These are phyloP conservation scores for Pythium guiyangense DNA, from an alignment of 352 stramenopile genomes.

Conservation along the genomic window DNA sequence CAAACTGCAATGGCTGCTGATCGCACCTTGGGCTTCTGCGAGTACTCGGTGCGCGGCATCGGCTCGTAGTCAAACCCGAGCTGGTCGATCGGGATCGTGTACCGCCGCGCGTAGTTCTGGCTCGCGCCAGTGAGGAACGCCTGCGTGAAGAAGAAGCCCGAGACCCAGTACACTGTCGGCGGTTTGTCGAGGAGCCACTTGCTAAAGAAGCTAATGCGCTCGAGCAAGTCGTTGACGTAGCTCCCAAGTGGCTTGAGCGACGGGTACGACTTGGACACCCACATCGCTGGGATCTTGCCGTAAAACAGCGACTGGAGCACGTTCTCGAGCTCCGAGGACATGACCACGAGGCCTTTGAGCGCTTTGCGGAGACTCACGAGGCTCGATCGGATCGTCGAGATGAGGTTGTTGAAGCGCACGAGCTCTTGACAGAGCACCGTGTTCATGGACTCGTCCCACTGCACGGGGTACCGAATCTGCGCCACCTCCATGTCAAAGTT, in stretches of 20 bases:
- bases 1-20: background rate
- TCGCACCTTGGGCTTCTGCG: conserved; percentile 56
- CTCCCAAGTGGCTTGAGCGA: conserved; percentile 90
- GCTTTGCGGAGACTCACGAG: conserved; percentile 87
- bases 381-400: conserved; percentile 81
- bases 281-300: conserved; percentile 89
- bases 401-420: conserved; percentile 91
- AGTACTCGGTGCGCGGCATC: conserved; percentile 74
- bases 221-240: conserved; percentile 90
- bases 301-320: conserved; percentile 90
- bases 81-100: conserved; percentile 90
- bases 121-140: conserved; percentile 93
- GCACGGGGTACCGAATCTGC: conserved; percentile 89
- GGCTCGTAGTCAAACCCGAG: conserved; percentile 78
- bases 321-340: conserved; percentile 92
- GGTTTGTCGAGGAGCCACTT: conserved; percentile 88
- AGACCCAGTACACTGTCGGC: conserved; percentile 92
- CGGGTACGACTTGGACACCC: conserved; percentile 89
- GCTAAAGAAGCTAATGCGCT: conserved; percentile 88
- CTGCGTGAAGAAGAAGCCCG: conserved; percentile 95
- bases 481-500: conserved; percentile 93
- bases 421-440: conserved; percentile 93
- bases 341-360: conserved; percentile 92
- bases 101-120: conserved; percentile 93
- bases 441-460: conserved; percentile 93